Evolutionary conservation across 225 moss, liverwort and hornwort species (phyloP), one percentile per base, ranked within the genome.

Genomic region (Polytrichum commune): DNA sequence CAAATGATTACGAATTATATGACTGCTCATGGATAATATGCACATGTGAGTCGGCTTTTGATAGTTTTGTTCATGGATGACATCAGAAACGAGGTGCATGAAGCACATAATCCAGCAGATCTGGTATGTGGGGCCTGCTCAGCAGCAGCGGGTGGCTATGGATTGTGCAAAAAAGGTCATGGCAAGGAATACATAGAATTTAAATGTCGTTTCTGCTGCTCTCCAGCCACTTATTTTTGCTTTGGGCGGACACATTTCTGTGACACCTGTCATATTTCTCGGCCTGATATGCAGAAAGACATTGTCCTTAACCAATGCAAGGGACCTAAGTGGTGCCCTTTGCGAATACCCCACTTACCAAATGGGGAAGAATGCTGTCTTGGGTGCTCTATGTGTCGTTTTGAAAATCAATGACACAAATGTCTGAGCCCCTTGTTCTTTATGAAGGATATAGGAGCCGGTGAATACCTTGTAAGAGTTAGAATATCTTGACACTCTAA

Each of bases 321-420:
- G 65, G 89, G 86, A n/a, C 79, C 86, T 28, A 67, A 67, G 13
- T 72, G 71, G 74, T 90, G 89, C 62, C 81, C 84, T 19, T 66
- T 90, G 66, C 71, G 65, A 55, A 70, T 78, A 64, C 68, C 65
- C 29, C 89, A 90, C 63, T 68, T 78, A n/a, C 89, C 89, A 56
- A 90, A 86, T 77, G 86, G 89, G 29, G 81, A 86, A 70, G 89
- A 90, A 77, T 86, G 77, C 63, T 90, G 89, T 75, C 82, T 90
- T 63, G 86, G 89, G 46, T 90, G 86, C 65, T 90, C 86, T 58
- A 80, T 90, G 84, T 86, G 86, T 73, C 81, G 89, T 29, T 72
- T 90, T 16, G 64, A 60, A 46, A 82, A 80, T 66, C 86, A 90
- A 73, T 90, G 79, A 85, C 62, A 62, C 62, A 16, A 46, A 3